These are phyloP conservation scores for Jatropha multifida DNA, from an alignment of 441 rosid species.

Conservation along the genomic window DNA sequence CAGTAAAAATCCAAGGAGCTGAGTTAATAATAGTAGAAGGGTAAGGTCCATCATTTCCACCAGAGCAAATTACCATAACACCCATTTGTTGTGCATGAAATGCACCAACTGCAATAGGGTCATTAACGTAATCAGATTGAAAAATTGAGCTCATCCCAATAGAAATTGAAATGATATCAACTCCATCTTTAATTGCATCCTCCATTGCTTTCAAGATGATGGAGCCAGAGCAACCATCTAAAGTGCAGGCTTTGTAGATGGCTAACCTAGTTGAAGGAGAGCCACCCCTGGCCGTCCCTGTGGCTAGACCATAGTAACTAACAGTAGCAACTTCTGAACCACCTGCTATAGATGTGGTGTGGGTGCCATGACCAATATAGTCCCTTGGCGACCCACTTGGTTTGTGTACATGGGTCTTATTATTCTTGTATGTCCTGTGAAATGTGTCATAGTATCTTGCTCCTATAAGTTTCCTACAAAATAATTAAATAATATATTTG, in stretches of 20 bases:
- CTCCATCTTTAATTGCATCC: constrained; percentile 75
- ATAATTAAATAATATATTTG: too few species aligned
- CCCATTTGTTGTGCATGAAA: constrained; percentile 73
- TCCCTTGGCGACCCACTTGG: constrained; percentile 64
- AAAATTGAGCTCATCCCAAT: constrained; percentile 51
- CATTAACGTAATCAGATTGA: constrained; percentile 47
- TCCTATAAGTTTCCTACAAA: constrained; percentile 70
- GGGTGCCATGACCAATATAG: constrained; percentile 69
- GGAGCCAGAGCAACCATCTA: constrained; percentile 65
- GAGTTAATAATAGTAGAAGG: constrained; percentile 53
- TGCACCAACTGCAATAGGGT: constrained; percentile 85
- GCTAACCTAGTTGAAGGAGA: constrained; percentile 64
- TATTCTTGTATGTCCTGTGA: constrained; percentile 13
- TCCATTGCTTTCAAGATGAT: constrained; percentile 65
- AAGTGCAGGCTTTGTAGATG: constrained; percentile 61
- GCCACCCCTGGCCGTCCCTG: constrained; percentile 77
- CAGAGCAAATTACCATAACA: constrained; percentile 64
- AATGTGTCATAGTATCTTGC: constrained; percentile 55
- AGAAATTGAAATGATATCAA: constrained; percentile 73
- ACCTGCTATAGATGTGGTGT: constrained; percentile 69
- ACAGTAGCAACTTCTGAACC: constrained; percentile 53
- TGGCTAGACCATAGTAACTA: constrained; percentile 56
- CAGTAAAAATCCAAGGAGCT: constrained; percentile 85
- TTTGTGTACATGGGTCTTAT: constrained; percentile 15
- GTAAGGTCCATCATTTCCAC: constrained; percentile 77